Percentiles rank a stretch among this genome's conserved stretches.
Conservation (phyloP, 169 alveolate species). For the Eimeria acervulina region DNA sequence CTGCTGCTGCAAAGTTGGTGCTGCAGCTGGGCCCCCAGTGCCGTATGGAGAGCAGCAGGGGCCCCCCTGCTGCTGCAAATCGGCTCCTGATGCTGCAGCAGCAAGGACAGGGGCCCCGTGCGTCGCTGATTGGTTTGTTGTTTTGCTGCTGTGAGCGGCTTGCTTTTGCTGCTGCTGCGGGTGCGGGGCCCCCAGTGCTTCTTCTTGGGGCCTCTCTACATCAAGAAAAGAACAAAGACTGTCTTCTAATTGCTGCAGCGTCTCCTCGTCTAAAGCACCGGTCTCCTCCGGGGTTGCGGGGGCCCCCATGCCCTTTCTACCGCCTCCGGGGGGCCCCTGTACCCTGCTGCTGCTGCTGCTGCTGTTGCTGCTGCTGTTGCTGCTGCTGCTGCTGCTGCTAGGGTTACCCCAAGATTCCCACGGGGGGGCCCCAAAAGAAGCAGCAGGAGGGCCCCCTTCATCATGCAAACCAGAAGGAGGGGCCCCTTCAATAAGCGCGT, state of each 20-base stretch:
- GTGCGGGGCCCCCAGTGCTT: constrained; percentile 3
- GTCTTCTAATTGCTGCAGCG: constrained; percentile 11
- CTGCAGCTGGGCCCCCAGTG: neutral
- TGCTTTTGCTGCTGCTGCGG: constrained; percentile 25
- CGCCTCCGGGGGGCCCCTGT: no score
- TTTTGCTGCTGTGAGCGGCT: neutral
- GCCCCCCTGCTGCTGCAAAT: constrained; percentile 22
- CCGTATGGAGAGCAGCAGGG: neutral
- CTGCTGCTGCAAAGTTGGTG: no score
- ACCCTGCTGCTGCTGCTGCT: neutral
- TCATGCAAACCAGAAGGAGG: neutral
- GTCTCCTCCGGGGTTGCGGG: neutral
- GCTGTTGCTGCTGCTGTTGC: neutral
- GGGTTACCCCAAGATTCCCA: neutral
- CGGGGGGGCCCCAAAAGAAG: neutral
- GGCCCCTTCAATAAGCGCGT: neutral
- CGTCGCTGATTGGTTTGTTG: neutral
- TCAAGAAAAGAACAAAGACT: neutral
- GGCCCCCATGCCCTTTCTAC: no score
- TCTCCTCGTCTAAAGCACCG: neutral
- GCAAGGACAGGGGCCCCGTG: neutral
- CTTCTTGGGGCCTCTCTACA: neutral
- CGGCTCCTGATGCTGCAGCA: constrained; percentile 32
- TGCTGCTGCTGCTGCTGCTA: neutral
- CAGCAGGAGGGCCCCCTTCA: neutral